These are phyloP conservation scores for Silene coronaria DNA, from an alignment of 179 eudicot species.

Conservation along the genomic window DNA sequence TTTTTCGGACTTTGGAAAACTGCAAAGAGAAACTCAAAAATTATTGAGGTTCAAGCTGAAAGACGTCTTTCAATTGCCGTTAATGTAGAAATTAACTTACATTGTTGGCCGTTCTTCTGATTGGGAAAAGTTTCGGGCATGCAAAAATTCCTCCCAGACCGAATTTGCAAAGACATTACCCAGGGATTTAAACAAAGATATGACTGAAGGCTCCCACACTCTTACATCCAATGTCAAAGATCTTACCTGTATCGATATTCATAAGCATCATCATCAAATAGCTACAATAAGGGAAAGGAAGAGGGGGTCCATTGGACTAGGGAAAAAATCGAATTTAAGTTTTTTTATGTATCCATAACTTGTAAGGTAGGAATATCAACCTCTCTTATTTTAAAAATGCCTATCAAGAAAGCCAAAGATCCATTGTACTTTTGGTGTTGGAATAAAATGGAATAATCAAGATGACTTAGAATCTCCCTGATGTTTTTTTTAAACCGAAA, in stretches of 20 bases:
- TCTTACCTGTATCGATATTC: conserved; percentile 52
- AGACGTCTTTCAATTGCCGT: background rate
- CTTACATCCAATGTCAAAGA: conserved; percentile 78
- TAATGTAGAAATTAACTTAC: conserved; percentile 37
- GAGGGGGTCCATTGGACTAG: too few species aligned
- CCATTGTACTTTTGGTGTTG: too few species aligned
- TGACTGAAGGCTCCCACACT: conserved; percentile 92
- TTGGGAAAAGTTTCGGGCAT: conserved; percentile 43
- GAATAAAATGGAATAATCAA: too few species aligned
- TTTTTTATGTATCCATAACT: too few species aligned
- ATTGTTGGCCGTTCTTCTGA: conserved; percentile 63
- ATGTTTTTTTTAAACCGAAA: too few species aligned
- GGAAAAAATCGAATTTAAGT: too few species aligned
- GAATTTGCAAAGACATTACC: conserved; percentile 81
- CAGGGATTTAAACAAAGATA: conserved; percentile 63
- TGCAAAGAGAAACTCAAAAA: conserved; percentile 26
- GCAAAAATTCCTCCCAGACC: conserved; percentile 75
- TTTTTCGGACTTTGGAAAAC: conserved; percentile 57
- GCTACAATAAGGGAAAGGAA: background rate
- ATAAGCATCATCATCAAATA: conserved; percentile 8
- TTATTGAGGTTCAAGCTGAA: conserved; percentile 8
- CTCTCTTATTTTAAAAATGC: too few species aligned
- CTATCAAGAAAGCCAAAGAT: too few species aligned
- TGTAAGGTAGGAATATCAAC: too few species aligned
- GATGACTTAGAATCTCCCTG: too few species aligned